A percentile compares a stretch with the other conserved stretches of the same genome.
Conservation (phyloP, 2,329 filamentous ascomycete species). For the Cytospora leucostoma region DNA sequence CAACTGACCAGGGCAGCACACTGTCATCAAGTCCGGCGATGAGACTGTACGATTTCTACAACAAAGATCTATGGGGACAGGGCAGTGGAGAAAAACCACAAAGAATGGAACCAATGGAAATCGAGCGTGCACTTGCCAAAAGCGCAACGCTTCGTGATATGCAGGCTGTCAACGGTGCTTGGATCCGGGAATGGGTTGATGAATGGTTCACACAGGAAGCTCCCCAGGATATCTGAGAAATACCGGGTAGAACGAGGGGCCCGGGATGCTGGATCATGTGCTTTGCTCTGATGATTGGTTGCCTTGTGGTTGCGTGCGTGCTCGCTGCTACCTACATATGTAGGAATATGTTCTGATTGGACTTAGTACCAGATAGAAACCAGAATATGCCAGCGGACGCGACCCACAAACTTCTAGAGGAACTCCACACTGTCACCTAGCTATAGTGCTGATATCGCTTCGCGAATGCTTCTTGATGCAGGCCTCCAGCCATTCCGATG, state of each 20-base stretch:
- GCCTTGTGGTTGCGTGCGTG: constrained; percentile 2
- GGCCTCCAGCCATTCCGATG: too few relatives aligned
- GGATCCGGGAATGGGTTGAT: constrained; percentile 17
- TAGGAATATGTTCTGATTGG: too few relatives aligned
- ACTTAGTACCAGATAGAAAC: too few relatives aligned
- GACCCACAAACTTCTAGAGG: too few relatives aligned
- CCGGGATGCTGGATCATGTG: background rate
- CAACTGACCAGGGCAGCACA: background rate
- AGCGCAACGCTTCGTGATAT: constrained; percentile 12
- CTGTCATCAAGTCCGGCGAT: background rate
- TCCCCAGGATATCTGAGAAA: background rate
- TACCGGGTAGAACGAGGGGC: background rate
- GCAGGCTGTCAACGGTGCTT: constrained; percentile 2
- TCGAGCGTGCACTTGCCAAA: background rate
- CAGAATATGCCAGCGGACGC: too few relatives aligned
- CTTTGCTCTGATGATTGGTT: background rate
- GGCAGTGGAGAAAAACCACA: background rate
- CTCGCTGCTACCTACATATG: background rate
- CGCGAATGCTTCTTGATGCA: too few relatives aligned
- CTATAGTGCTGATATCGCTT: too few relatives aligned
- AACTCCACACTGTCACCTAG: too few relatives aligned
- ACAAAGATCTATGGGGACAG: constrained; percentile 4
- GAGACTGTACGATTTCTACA: constrained; percentile 7
- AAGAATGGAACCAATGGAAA: constrained; percentile 7
- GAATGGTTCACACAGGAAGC: constrained; percentile 1